These are phyloP conservation scores for Alnus glutinosa DNA, from an alignment of 306 rosid species.

Conservation along the genomic window DNA sequence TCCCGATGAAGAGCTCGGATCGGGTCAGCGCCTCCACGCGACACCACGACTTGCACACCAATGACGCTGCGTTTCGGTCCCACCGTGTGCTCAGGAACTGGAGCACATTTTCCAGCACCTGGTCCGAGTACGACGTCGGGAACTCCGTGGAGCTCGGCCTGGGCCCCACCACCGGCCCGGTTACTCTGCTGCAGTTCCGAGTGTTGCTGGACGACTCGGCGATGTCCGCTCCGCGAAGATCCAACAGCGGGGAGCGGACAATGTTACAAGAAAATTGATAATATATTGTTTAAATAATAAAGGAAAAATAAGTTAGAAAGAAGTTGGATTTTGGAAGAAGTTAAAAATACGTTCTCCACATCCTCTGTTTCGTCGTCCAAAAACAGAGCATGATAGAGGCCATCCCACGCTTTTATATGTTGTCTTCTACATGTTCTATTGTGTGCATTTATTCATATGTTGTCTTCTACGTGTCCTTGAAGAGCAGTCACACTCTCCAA, in stretches of 20 bases:
- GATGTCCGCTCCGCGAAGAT: conserved; percentile 50
- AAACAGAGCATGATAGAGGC: too few species aligned
- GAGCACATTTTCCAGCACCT: conserved; percentile 87
- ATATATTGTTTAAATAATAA: too few species aligned
- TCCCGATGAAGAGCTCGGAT: conserved; percentile 82
- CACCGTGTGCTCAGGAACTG: conserved; percentile 72
- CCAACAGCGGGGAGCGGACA: conserved; percentile 50
- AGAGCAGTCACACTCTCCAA: too few species aligned
- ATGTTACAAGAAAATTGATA: too few species aligned
- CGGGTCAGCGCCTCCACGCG: conserved; percentile 86
- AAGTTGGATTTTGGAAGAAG: too few species aligned
- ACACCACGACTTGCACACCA: conserved; percentile 91
- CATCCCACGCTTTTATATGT: too few species aligned
- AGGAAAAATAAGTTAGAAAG: too few species aligned
- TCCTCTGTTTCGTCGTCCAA: too few species aligned
- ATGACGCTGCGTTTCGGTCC: conserved; percentile 95
- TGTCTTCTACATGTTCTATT: too few species aligned
- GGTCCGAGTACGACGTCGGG: conserved; percentile 57
- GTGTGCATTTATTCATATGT: too few species aligned
- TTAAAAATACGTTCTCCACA: too few species aligned
- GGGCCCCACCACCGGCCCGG: conserved; percentile 29
- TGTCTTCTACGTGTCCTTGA: too few species aligned
- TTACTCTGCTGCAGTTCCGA: conserved; percentile 41
- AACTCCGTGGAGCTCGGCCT: conserved; percentile 31
- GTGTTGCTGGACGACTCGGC: conserved; percentile 50